Base-by-base conservation (phyloP, 805 yeast species). In the Metschnikowia amazonensis region DNA sequence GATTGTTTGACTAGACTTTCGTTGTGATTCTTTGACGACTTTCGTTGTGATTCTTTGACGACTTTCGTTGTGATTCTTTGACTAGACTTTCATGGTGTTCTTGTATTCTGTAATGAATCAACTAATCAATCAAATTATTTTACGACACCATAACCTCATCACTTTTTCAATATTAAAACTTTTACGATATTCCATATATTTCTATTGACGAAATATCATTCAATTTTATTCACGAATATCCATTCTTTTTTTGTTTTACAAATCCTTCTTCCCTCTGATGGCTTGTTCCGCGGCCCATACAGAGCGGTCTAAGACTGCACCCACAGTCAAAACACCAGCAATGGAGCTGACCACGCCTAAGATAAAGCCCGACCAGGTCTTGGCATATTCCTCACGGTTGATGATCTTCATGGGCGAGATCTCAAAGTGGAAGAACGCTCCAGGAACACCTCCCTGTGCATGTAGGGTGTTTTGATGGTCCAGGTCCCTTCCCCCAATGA, bases 241-340 rank as follows among this genome's bases (percentile, higher is more conserved):
- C 27, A 24, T 8, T 24, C 6, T 4, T 21, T 21, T 6, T 4
- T 8, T 24, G 10, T 10, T 9, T 35, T 59, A 69, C 46, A 65
- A 61, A 44, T 79, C 80, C 69, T 86, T 86, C 64, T 86, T 84
- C 17, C 81, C 79, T 57, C 77, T 73, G 25, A 89, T 65, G 11
- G 84, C 87, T 64, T 80, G 80, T 60, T 89, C 90, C 1, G 96
- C 96, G 10, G 87, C 92, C 79, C 87, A 89, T 4, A 89, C 85
- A 2, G 95, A 82, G 48, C 89, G 79, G 64, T 94, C 99, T 38
- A 90, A 65, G 30, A 90, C 80, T 0, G 97, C 84, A 8, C 96
- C 98, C 23, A 92, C 89, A 23, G 97, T 90, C 48, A 94, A 72
- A 9, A 94, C 89, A 39, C 98, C 97, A 8, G 97, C 98, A 33